Base-by-base conservation (phyloP, 352 stramenopile species). In the Pythium aquatile region DNA sequence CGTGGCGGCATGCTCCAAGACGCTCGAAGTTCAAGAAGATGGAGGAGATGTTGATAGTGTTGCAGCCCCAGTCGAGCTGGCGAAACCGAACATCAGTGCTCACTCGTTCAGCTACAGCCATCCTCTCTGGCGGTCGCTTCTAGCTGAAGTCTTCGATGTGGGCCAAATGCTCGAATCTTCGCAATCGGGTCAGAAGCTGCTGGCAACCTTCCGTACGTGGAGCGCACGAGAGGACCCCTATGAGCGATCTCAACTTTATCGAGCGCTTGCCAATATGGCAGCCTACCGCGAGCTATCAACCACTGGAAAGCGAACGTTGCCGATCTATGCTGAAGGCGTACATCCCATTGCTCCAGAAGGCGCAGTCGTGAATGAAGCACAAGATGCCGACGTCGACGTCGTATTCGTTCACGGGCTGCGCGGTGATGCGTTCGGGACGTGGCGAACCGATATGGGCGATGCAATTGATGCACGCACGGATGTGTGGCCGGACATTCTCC, bases 351-450 rank as follows among this genome's bases (percentile, higher is more conserved):
- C 92, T 1, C 69, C 79, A 13, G 37, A 30, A 9, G 33, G 55
- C 0, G 4, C 52, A 17, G 48, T 63, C 5, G 40, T 60, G 26
- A 14, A 61, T 9, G 49, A 66, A 28, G 46, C 47, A 6, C 4
- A 35, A 11, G 46, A 57, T 3, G 54, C 66, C 1, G 55, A 76
- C 14, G 58, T 95, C 14, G 87, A 95, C 39, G 68, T 95, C 9
- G 81, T 95, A 2, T 93, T 95, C 58, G 77, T 95, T n/a, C 87
- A 95, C 66, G 87, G 87, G 3, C 68, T 95, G 32, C 81, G 84
- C 13, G 87, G 87, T 5, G 81, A 95, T 65, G 81, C 84, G 20
- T 95, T 93, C 28, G 77, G 82, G 10, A 95, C 84, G 14, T 95
- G 87, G 87, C 78, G 87, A 16, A 91, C 83, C 1, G 73, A 93